phyloP scores from a whole-genome alignment of 2,329 filamentous ascomycete genomes.

The Grosmannia penicillata region DNA sequence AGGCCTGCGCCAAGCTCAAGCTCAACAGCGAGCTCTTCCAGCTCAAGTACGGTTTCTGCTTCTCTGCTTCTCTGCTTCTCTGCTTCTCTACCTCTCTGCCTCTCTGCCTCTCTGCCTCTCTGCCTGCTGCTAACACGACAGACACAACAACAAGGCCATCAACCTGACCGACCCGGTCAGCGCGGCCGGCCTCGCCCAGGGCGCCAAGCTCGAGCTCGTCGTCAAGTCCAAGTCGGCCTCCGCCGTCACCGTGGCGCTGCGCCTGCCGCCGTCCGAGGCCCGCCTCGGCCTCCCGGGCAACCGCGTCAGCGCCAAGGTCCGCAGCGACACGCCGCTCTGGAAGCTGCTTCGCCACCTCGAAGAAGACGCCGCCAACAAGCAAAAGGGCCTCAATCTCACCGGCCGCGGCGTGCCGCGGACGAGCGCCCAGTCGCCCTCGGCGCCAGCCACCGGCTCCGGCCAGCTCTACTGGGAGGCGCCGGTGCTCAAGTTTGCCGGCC shows the following conservation, averaged over 20 bases:
- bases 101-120: not conserved
- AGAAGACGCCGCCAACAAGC: slow-evolving; percentile 48
- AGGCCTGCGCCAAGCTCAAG: slow-evolving; percentile 75
- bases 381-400: slow-evolving; percentile 61
- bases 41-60: slow-evolving; percentile 48
- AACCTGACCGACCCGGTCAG: slow-evolving; percentile 77
- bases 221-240: slow-evolving; percentile 74
- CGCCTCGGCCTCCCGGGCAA: slow-evolving; percentile 41
- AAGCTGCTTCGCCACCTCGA: slow-evolving; percentile 82
- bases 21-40: slow-evolving; percentile 59
- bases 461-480: slow-evolving; percentile 82
- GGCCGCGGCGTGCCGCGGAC: slow-evolving; percentile 60
- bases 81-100: not conserved
- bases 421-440: too few species aligned
- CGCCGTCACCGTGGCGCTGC: slow-evolving; percentile 76
- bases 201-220: slow-evolving; percentile 86
- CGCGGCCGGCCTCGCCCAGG: slow-evolving; percentile 65
- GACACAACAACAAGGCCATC: slow-evolving; percentile 69
- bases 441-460: slow-evolving; percentile 43
- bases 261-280: slow-evolving; percentile 61
- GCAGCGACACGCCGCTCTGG: slow-evolving; percentile 82
- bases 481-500: slow-evolving; percentile 67
- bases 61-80: not conserved
- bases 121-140: slow-evolving; percentile 18
- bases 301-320: slow-evolving; percentile 69